Evolutionary conservation across 768 basidiomycete genomes (phyloP), one percentile per base, ranked within the genome.

Genomic region (Trametes cubensis): DNA sequence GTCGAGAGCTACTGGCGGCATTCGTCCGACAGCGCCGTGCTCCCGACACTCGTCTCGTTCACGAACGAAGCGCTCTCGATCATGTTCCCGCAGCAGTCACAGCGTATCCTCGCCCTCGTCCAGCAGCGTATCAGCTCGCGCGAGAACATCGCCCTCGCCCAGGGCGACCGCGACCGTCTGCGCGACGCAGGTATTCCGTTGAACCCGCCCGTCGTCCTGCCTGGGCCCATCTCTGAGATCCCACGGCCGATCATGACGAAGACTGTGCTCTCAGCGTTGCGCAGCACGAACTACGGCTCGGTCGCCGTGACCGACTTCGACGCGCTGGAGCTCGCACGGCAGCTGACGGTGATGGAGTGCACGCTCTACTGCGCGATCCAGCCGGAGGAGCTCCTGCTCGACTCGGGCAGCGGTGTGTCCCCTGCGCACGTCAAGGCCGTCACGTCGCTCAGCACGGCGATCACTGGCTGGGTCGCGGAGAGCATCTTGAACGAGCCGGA

Each of bases 401-500:
- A 93, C 75, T 86, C 85, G 14, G 91, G 90, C 4, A 87, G 55
- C 30, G 81, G 80, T 39, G 80, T 81, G 69, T 79, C 84, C 7
- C 83, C 86, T 20, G 74, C 82, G 52, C 90, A 90, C 66, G 88
- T 98, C 47, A 89, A 85, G 72, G 89, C 90, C 23, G 88, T 98
- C 65, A 89, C 89, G 47, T 86, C 90, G 6, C 76, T 98, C 71
- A 96, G 94, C 71, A 98, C 95, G 17, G 85, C 89, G 56, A 89
- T 98, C 67, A 98, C 95, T 1, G 95, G 95, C 4, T 96, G 94
- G 92, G 92, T 98, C 30, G 90, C 95, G 10, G 96, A 98, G 76
- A 89, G 89, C 69, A 95, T 99, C 62, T 76, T 99, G 51, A 88
- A 88, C 68, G 96, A 99, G 76, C 83, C 80, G 55, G 96, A 98